Base-by-base conservation (phyloP, 768 basidiomycete genomes). In the Rhodotorula graminis region DNA sequence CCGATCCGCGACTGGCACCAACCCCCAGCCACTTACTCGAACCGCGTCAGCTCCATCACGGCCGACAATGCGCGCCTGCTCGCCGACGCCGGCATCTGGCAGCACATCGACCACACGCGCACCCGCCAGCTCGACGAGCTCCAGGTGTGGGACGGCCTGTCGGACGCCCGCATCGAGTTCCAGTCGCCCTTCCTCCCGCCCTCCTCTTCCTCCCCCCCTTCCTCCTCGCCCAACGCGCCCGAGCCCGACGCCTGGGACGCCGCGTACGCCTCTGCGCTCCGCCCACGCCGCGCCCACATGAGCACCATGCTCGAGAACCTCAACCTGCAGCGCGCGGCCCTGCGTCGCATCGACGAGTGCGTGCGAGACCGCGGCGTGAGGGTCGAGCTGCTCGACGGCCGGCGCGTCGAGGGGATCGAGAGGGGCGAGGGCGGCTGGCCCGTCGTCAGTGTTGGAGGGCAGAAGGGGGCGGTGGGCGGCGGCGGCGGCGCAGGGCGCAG, bases 61-160 rank as follows among this genome's bases (percentile, higher is more conserved):
- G 89, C 88, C 76, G 83, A 84, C 15, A 91, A 91, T 2, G 85
- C 86, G 67, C 74, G 80, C 0, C 91, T 91, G 79, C 82, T 94
- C 53, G 82, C 86, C 80, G 84, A 92, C 91, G 89, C 89, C 76
- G 92, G 90, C 21, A 88, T 86, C n/a, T 98, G 94, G 95, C 78
- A 84, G 19, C 82, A 89, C 81, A 85, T 98, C 37, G 89, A 92
- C 23, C 78, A 82, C 31, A 75, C 80, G 21, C 85, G 94, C 40
- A 90, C 91, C 3, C 84, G 86, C 66, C 86, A 88, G 0, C 83
- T 98, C 29, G 86, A 90, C 75, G 88, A 91, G 75, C 92, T 71
- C 60, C 70, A 84, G 92, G 88, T 95, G 21, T 99, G 94, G 95
- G 93, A 96, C 79, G 93, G 93, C 3, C 74, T 93, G 53, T 90